These are phyloP conservation scores for Stentor roeselii DNA, from an alignment of 73 alveolate species.

Conservation along the genomic window DNA sequence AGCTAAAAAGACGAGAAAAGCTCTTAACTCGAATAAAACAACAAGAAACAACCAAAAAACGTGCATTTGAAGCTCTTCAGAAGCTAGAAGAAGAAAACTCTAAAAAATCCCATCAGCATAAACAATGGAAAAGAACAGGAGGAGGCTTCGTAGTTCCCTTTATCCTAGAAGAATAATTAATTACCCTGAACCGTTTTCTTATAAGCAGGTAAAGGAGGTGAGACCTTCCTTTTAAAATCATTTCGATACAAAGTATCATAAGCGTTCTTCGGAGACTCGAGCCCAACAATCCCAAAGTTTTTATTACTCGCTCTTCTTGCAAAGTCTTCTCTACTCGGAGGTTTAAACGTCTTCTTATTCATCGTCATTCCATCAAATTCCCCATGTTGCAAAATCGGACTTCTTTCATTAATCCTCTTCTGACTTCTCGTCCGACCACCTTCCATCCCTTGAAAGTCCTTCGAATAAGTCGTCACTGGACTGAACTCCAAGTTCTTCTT, in stretches of 20 bases:
- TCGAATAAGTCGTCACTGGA: neutral
- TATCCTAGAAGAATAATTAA: neutral
- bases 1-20: neutral
- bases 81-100: conserved; percentile 15
- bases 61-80: conserved; percentile 17
- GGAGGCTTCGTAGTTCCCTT: conserved; percentile 11
- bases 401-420: too few relatives aligned
- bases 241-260: neutral
- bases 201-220: neutral
- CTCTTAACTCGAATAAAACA: neutral
- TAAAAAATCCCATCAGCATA: neutral
- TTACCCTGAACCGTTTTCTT: neutral
- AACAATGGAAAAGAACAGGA: conserved; percentile 15
- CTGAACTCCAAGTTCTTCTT: neutral
- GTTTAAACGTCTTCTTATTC: too few relatives aligned
- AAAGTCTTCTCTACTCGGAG: neutral
- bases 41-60: conserved; percentile 3
- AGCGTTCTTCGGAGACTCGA: neutral
- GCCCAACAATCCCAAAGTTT: neutral
- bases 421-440: too few relatives aligned
- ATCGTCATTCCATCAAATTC: too few relatives aligned
- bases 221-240: neutral
- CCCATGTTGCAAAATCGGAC: too few relatives aligned
- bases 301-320: neutral
- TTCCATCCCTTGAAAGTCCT: too few relatives aligned